phyloP scores from a whole-genome alignment of 2,329 filamentous ascomycete species.

The Cercospora sesami region DNA sequence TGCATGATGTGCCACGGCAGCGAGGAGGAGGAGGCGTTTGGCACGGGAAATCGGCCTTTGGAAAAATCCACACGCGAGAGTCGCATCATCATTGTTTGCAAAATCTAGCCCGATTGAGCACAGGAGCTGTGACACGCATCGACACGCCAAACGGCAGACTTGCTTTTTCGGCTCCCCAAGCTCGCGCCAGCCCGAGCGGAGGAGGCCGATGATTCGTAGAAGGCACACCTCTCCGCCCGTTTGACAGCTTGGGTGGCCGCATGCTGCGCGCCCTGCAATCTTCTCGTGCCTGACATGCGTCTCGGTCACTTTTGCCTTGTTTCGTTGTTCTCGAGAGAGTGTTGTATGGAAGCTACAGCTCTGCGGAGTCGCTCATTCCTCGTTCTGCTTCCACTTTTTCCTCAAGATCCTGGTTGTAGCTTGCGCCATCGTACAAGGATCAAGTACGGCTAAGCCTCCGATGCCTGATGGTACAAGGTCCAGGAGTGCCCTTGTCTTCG shows the following conservation, averaged over 20 bases:
- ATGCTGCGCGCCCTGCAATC: neutral
- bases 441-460: neutral
- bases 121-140: neutral
- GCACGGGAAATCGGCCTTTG: slow-evolving; percentile 1
- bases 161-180: slow-evolving; percentile 3
- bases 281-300: neutral
- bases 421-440: slow-evolving; percentile 1
- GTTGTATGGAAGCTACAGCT: neutral
- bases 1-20: neutral
- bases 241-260: neutral
- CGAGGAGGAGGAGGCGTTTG: slow-evolving; percentile 3
- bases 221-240: neutral
- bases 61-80: neutral
- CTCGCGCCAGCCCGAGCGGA: slow-evolving; percentile 2
- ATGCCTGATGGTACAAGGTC: neutral
- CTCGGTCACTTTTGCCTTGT: neutral
- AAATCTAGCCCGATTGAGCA: neutral
- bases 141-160: neutral
- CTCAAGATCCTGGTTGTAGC: neutral
- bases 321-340: neutral
- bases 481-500: neutral
- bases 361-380: neutral
- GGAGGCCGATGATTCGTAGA: neutral
- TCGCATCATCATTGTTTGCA: slow-evolving; percentile 6
- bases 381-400: neutral